A percentile compares a stretch with the other conserved stretches of the same genome.
phyloP scores from a whole-genome alignment of 1,139 yeast genomes.

The Blastobotrys illinoisensis region DNA sequence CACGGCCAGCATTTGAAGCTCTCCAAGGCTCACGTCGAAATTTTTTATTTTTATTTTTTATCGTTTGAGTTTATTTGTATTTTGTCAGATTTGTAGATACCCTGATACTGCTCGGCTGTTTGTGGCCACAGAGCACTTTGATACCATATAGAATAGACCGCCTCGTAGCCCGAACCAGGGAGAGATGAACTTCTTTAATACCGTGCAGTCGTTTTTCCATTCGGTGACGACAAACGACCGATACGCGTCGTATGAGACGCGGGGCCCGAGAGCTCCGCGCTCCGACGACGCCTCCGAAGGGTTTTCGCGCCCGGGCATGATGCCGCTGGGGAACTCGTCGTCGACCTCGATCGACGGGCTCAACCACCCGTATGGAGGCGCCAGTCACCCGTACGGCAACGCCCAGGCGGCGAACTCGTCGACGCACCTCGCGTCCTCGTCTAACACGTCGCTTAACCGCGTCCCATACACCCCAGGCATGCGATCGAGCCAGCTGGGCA shows the following conservation, averaged over 20 bases:
- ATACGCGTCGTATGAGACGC: conserved; percentile 51
- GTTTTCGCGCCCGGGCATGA: conserved; percentile 18
- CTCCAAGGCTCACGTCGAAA: background rate
- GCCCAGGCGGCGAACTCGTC: conserved; percentile 10
- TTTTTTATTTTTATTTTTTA: conserved; percentile 1
- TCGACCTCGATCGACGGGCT: conserved; percentile 19
- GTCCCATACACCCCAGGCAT: conserved; percentile 34
- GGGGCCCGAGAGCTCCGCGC: conserved; percentile 13
- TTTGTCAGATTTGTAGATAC: background rate
- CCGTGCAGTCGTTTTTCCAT: conserved; percentile 47
- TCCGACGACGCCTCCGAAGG: conserved; percentile 19
- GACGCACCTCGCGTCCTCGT: conserved; percentile 18
- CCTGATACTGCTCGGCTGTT: background rate
- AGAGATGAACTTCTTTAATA: conserved; percentile 31
- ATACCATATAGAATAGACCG: background rate
- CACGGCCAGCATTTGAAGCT: background rate
- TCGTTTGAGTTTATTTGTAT: background rate
- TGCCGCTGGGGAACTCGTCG: conserved; percentile 15
- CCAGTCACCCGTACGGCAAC: conserved; percentile 4
- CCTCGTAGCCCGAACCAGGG: background rate
- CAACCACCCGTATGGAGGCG: conserved; percentile 1
- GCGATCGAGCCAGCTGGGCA: conserved; percentile 33
- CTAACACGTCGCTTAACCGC: conserved; percentile 29
- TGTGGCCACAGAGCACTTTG: background rate
- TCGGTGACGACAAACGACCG: conserved; percentile 61